These are phyloP conservation scores for Leccinum sublutescens DNA, from an alignment of 768 basidiomycete genomes.

Conservation along the genomic window DNA sequence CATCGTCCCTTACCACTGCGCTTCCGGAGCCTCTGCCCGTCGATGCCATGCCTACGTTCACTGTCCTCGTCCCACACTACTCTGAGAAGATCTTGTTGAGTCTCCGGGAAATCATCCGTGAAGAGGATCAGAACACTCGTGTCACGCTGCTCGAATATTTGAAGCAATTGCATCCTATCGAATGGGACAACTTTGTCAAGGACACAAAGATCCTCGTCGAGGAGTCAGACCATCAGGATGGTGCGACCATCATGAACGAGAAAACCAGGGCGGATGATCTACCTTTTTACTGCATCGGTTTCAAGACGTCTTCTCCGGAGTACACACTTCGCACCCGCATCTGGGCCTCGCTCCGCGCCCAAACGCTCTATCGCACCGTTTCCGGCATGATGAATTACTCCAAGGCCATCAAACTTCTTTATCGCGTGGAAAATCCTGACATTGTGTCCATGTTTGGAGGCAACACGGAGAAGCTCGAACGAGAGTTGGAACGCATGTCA, in stretches of 20 bases:
- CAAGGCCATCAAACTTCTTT: conserved; percentile 98
- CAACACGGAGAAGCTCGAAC: conserved; percentile 93
- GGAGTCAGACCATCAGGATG: conserved; percentile 65
- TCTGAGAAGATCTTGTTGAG: conserved; percentile 98
- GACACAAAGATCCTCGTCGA: conserved; percentile 99
- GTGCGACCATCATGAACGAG: conserved; percentile 58
- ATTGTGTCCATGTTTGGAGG: conserved; percentile 95
- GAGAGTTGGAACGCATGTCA: conserved; percentile 95
- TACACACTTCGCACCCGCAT: conserved; percentile 98
- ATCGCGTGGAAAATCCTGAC: conserved; percentile 98
- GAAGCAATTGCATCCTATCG: conserved; percentile 96
- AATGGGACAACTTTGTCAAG: conserved; percentile 99
- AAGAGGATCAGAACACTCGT: conserved; percentile 94
- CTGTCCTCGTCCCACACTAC: conserved; percentile 98
- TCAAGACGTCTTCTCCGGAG: conserved; percentile 98
- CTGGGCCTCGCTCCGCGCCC: conserved; percentile 97
- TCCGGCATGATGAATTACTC: conserved; percentile 99
- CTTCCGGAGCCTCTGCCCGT: conserved; percentile 94
- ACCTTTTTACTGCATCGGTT: conserved; percentile 99
- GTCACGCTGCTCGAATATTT: conserved; percentile 97
- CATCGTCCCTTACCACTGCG: conserved; percentile 93
- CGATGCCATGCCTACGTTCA: conserved; percentile 99
- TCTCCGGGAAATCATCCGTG: conserved; percentile 95
- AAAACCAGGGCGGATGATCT: conserved; percentile 89
- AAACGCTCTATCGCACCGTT: conserved; percentile 97